Conservation (phyloP, 306 rosid genomes). For the Castanea crenata region DNA sequence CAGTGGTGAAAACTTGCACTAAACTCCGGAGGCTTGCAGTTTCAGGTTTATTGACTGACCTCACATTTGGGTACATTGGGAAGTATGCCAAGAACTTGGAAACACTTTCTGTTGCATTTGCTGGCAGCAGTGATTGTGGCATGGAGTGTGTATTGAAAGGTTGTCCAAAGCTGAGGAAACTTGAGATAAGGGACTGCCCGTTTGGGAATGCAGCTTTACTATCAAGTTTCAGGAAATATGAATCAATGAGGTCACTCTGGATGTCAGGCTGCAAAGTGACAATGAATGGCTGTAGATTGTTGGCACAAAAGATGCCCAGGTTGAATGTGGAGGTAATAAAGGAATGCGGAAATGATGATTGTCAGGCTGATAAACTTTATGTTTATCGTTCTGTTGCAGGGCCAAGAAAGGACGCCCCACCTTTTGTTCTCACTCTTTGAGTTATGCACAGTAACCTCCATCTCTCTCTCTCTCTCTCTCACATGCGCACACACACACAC, state of each 20-base stretch:
- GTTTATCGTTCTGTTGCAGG: slow-evolving; percentile 84
- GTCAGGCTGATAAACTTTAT: slow-evolving; percentile 56
- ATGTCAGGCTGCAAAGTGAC: slow-evolving; percentile 79
- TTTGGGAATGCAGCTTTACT: slow-evolving; percentile 79
- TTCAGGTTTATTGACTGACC: slow-evolving; percentile 71
- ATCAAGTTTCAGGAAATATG: slow-evolving; percentile 54
- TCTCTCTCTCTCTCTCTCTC: slow-evolving; percentile 19
- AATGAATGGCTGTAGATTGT: slow-evolving; percentile 48
- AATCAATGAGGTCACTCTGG: slow-evolving; percentile 86
- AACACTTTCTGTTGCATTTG: slow-evolving; percentile 82
- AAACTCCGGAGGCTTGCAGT: slow-evolving; percentile 80
- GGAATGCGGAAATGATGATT: slow-evolving; percentile 46
- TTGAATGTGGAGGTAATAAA: slow-evolving; percentile 81
- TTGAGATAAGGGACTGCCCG: slow-evolving; percentile 83
- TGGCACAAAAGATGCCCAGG: slow-evolving; percentile 69
- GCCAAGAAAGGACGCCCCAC: slow-evolving; percentile 78
- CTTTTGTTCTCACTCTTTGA: slow-evolving; percentile 73
- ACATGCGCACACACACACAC: not conserved
- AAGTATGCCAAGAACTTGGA: slow-evolving; percentile 73
- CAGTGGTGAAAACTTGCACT: slow-evolving; percentile 73
- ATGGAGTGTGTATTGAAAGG: slow-evolving; percentile 74
- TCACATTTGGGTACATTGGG: slow-evolving; percentile 73
- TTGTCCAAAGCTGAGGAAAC: slow-evolving; percentile 76
- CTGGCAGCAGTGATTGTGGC: slow-evolving; percentile 76
- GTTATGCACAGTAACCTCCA: slow-evolving; percentile 33